Percentiles rank a stretch among this genome's conserved stretches.
Evolutionary conservation across 2,329 filamentous ascomycete species (phyloP).

Genomic region (Pyrenochaeta sp.): DNA sequence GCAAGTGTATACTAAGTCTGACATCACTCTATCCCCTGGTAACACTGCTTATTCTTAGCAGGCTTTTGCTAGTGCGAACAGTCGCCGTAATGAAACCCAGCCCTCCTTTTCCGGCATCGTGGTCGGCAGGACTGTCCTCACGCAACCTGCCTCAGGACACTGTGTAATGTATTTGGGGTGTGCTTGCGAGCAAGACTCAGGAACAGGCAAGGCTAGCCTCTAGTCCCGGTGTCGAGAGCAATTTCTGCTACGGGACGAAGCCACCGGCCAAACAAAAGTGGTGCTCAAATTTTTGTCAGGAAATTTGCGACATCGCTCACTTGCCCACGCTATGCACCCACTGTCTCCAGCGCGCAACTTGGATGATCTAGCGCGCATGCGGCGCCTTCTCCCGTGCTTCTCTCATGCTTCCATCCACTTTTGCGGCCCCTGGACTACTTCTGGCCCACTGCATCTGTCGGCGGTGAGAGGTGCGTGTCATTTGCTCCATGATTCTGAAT

Average conservation of each 20-base stretch:
- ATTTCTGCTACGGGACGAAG: conserved; percentile 38
- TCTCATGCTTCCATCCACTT: conserved; percentile 46
- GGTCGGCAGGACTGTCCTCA: conserved; percentile 30
- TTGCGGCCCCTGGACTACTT: conserved; percentile 33
- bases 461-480: conserved; percentile 37
- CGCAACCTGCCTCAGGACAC: conserved; percentile 27
- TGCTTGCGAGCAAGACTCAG: conserved; percentile 40
- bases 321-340: conserved; percentile 21
- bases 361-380: conserved; percentile 35
- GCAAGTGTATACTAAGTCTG: conserved; percentile 32
- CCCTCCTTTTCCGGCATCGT: conserved; percentile 34
- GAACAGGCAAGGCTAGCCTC: conserved; percentile 37
- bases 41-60: conserved; percentile 34
- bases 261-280: conserved; percentile 21
- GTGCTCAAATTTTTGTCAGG: conserved; percentile 29
- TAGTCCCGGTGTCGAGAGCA: conserved; percentile 30
- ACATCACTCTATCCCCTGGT: conserved; percentile 37
- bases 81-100: conserved; percentile 38
- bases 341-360: conserved; percentile 22
- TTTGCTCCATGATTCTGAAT: conserved; percentile 19
- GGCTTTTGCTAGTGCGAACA: conserved; percentile 39
- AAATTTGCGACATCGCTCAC: conserved; percentile 37
- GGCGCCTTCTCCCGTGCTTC: conserved; percentile 50
- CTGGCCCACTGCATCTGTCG: conserved; percentile 31
- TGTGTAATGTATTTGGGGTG: conserved; percentile 28